phyloP scores from a whole-genome alignment of 2,329 filamentous ascomycete genomes.

The Nemania bipapillata region DNA sequence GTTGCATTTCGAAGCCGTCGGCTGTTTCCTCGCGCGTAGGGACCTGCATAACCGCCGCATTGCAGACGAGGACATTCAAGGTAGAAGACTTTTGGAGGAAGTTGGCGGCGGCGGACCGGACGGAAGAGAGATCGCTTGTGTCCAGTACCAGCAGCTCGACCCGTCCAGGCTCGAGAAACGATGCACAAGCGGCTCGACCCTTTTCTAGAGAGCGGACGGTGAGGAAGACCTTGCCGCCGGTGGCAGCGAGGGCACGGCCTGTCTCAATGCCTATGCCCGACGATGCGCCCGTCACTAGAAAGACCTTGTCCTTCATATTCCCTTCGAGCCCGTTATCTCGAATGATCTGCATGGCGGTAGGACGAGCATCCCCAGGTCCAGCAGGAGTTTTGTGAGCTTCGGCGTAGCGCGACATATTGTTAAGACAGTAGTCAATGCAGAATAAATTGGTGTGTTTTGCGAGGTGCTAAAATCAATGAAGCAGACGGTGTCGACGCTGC shows the following conservation, averaged over 20 bases:
- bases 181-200: conserved; percentile 16
- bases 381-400: conserved; percentile 6
- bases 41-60: conserved; percentile 32
- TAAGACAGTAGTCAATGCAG: no score
- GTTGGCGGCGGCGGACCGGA: conserved; percentile 30
- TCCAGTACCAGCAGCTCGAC: conserved; percentile 35
- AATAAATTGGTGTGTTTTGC: not conserved
- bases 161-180: conserved; percentile 32
- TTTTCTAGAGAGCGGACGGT: conserved; percentile 30
- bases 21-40: conserved; percentile 29
- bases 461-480: not conserved
- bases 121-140: conserved; percentile 15
- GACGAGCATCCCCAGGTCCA: conserved; percentile 54
- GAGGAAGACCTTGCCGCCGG: conserved; percentile 34
- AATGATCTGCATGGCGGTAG: conserved; percentile 54
- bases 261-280: conserved; percentile 36
- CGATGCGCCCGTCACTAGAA: conserved; percentile 33
- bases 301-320: conserved; percentile 52
- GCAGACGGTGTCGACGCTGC: not conserved
- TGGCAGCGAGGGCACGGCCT: conserved; percentile 32
- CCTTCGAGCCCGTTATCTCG: conserved; percentile 50
- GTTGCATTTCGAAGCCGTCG: conserved; percentile 38
- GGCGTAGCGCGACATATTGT: conserved; percentile 36
- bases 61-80: conserved; percentile 51
- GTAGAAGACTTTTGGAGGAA: conserved; percentile 35